Percentiles rank a stretch among this genome's conserved stretches.
Conservation (phyloP, 768 basidiomycete species). For the Arthromyces matolae region DNA sequence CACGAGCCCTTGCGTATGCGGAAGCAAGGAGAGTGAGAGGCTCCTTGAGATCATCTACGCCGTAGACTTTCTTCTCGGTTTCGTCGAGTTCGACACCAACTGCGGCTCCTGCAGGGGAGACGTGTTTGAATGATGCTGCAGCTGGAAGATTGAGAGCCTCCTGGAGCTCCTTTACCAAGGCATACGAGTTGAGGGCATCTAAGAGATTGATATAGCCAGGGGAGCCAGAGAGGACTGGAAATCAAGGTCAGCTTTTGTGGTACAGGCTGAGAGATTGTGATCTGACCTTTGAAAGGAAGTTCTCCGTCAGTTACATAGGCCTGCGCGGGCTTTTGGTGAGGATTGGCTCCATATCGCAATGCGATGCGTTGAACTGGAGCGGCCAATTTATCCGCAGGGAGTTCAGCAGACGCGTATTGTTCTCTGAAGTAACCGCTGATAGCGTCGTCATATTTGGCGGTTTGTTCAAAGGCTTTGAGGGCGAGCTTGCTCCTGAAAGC, state of each 20-base stretch:
- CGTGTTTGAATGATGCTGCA: conserved; percentile 99
- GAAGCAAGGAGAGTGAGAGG: conserved; percentile 83
- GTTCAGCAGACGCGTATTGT: conserved; percentile 86
- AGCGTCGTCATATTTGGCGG: conserved; percentile 90
- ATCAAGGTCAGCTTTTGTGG: neutral
- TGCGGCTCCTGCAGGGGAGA: conserved; percentile 96
- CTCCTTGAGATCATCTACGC: conserved; percentile 92
- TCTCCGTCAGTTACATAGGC: conserved; percentile 87
- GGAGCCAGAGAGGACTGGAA: conserved; percentile 80
- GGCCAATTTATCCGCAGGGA: conserved; percentile 55
- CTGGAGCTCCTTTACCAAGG: conserved; percentile 90
- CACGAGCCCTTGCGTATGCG: conserved; percentile 95
- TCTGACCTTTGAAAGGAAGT: conserved; percentile 88
- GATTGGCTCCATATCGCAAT: conserved; percentile 94
- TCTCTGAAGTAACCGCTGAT: conserved; percentile 96
- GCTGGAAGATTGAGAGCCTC: conserved; percentile 86
- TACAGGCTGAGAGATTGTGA: neutral
- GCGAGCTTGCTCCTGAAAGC: conserved; percentile 75
- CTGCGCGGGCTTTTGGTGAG: conserved; percentile 98
- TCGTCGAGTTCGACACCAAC: conserved; percentile 83
- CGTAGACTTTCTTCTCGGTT: conserved; percentile 90
- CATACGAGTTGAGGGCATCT: conserved; percentile 96
- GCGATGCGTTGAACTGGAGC: conserved; percentile 79
- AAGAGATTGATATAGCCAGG: conserved; percentile 99
- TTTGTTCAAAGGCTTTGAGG: conserved; percentile 96